Conservation (phyloP, 805 yeast genomes). For the Schizosaccharomyces lindneri region DNA sequence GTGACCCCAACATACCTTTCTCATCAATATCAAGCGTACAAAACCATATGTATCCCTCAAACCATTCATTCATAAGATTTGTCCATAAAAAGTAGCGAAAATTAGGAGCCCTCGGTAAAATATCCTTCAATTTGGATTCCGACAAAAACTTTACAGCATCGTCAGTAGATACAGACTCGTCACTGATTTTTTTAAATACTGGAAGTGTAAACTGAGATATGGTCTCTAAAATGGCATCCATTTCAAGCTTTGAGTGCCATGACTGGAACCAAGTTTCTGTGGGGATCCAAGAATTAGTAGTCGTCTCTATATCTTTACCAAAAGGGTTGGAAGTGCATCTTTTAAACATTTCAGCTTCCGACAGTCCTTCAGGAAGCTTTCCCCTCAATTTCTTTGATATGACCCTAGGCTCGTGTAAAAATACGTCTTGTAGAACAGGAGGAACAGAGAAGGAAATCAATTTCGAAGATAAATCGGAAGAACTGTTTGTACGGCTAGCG, state of each 20-base stretch:
- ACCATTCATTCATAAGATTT: slow-evolving; percentile 3
- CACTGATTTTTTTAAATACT: slow-evolving; percentile 3
- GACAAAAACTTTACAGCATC: not conserved
- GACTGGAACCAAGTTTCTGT: slow-evolving; percentile 9
- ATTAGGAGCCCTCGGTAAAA: not conserved
- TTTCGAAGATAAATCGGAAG: not conserved
- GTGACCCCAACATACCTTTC: slow-evolving; percentile 3
- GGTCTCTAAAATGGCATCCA: slow-evolving; percentile 10
- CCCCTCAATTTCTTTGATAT: slow-evolving; percentile 2
- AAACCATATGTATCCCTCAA: slow-evolving; percentile 3
- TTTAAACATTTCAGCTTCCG: not conserved
- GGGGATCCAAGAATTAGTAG: not conserved
- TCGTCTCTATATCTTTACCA: not conserved
- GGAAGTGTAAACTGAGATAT: slow-evolving; percentile 2
- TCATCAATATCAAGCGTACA: not conserved
- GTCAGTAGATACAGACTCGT: not conserved
- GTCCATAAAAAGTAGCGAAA: not conserved
- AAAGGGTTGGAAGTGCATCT: not conserved
- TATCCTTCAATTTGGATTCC: not conserved
- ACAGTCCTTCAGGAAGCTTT: not conserved
- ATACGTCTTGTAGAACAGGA: not conserved
- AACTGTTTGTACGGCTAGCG: too few species aligned
- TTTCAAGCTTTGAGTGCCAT: slow-evolving; percentile 33
- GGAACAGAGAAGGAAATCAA: not conserved
- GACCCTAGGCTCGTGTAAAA: slow-evolving; percentile 2